Evolutionary conservation across 176 grass and related monocot genomes (phyloP).

Genomic region (Phoenix roebelenii): DNA sequence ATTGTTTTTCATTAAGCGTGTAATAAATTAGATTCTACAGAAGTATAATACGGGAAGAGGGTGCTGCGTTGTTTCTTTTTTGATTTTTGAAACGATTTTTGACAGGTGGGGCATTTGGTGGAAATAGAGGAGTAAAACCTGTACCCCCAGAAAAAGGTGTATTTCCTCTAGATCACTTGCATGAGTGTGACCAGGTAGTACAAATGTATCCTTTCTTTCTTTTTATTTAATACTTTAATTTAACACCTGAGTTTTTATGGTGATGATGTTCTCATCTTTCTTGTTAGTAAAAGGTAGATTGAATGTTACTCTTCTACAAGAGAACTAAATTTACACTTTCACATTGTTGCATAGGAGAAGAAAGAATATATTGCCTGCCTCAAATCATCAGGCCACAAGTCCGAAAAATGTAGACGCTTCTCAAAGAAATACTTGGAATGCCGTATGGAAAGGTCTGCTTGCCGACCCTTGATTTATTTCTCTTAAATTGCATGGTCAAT

Average conservation of each 20-base stretch:
- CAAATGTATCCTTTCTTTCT: neutral
- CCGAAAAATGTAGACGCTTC: slow-evolving; percentile 54
- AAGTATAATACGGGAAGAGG: neutral
- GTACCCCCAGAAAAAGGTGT: slow-evolving; percentile 93
- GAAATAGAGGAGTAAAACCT: slow-evolving; percentile 70
- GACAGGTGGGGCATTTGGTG: slow-evolving; percentile 80
- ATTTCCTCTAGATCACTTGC: slow-evolving; percentile 80
- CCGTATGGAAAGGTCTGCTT: slow-evolving; percentile 61
- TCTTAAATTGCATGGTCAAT: neutral
- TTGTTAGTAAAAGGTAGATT: too few species aligned
- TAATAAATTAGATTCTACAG: neutral
- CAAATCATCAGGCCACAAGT: slow-evolving; percentile 56
- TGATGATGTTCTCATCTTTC: neutral
- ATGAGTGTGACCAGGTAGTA: slow-evolving; percentile 75
- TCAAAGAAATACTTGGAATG: slow-evolving; percentile 73
- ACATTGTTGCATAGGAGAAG: slow-evolving; percentile 45
- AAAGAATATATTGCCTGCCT: slow-evolving; percentile 81
- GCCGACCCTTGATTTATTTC: neutral
- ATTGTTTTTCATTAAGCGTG: too few species aligned
- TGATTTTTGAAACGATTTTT: slow-evolving; percentile 8
- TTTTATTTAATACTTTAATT: neutral
- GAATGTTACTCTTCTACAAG: too few species aligned
- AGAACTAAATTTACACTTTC: neutral
- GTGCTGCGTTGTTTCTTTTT: too few species aligned
- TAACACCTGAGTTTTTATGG: neutral